Conservation (phyloP, 257 asterid genomes). For the Galeopsis tetrahit region DNA sequence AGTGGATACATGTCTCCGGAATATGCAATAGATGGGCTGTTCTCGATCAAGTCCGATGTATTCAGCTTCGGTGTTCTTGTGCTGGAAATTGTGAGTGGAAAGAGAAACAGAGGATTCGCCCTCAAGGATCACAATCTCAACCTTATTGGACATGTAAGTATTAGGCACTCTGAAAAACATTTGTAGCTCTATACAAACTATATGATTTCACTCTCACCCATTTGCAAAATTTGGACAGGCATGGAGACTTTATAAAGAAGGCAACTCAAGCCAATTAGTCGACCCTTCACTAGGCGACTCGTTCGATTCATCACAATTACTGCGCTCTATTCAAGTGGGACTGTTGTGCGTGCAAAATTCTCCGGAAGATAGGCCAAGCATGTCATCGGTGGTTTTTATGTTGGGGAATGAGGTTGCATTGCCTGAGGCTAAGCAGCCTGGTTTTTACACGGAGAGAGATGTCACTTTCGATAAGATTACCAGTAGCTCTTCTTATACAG, state of each 20-base stretch:
- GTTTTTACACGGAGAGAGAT: slow-evolving; percentile 20
- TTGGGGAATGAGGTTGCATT: slow-evolving; percentile 28
- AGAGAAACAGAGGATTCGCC: slow-evolving; percentile 21
- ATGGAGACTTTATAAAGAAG: slow-evolving; percentile 32
- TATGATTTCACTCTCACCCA: not conserved
- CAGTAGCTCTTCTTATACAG: too few relatives aligned
- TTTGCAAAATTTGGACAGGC: slow-evolving; percentile 17
- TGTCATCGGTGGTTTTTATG: slow-evolving; percentile 32
- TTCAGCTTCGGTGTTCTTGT: slow-evolving; percentile 23
- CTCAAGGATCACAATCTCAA: not conserved
- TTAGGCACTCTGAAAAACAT: too few relatives aligned
- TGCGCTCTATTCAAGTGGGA: slow-evolving; percentile 26
- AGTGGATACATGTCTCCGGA: slow-evolving; percentile 30
- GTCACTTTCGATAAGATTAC: too few relatives aligned
- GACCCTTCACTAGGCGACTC: slow-evolving; percentile 25
- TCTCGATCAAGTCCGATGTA: slow-evolving; percentile 22
- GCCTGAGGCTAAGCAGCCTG: slow-evolving; percentile 19
- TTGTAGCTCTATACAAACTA: not conserved
- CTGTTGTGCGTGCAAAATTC: slow-evolving; percentile 23
- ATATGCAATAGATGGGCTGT: slow-evolving; percentile 14
- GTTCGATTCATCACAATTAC: not conserved
- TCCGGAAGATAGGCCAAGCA: slow-evolving; percentile 21
- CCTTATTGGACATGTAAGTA: slow-evolving; percentile 28
- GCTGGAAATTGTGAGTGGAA: slow-evolving; percentile 20
- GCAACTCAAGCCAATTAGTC: not conserved